Evolutionary conservation across 805 yeast species (phyloP), one percentile per base, ranked within the genome.

Genomic region (Blastobotrys americana): DNA sequence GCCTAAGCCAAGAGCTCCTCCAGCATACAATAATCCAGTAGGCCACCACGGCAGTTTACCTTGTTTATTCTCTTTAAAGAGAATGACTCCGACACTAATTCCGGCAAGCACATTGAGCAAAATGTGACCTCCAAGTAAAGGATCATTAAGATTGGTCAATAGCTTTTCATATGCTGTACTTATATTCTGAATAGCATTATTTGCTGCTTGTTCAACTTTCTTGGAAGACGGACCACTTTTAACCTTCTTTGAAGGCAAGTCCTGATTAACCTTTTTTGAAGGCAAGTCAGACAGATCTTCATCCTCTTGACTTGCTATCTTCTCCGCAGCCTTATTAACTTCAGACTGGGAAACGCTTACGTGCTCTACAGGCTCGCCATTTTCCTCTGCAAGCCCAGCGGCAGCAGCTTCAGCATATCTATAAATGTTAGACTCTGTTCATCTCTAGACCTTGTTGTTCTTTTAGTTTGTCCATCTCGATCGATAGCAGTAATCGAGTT

Each of bases 91-190:
- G 2, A 63, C 45, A 15, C 54, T 57, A 3, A 46, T 21, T 22
- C 44, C 47, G 16, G 53, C 55, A 3, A 44, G 44, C 13, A 53
- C 27, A 28, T 50, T 27, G 19, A 49, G 44, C 15, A 49, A 17
- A 3, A 51, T 43, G 42, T 54, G 48, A 38, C 46, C 37, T 8
- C 55, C 53, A 16, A 51, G 47, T 6, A 45, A 52, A 20, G 58
- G 57, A 41, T 55, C 56, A 28, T 50, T 41, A 21, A 52, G 44
- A 13, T 31, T 50, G 53, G 25, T 41, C 43, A 13, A 27, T n/a
- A 9, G n/a, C 39, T 36, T 36, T 25, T 8, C 31, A 13, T 25
- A 25, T 13, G 13, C 8, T 8, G 8, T 25, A 13, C 31, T 25
- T 8, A 25, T 8, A 25, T 13, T 13, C 13, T 25, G 31, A 25